Conservation (phyloP, 1,284 basidiomycete genomes). For the Fomes fomentarius region DNA sequence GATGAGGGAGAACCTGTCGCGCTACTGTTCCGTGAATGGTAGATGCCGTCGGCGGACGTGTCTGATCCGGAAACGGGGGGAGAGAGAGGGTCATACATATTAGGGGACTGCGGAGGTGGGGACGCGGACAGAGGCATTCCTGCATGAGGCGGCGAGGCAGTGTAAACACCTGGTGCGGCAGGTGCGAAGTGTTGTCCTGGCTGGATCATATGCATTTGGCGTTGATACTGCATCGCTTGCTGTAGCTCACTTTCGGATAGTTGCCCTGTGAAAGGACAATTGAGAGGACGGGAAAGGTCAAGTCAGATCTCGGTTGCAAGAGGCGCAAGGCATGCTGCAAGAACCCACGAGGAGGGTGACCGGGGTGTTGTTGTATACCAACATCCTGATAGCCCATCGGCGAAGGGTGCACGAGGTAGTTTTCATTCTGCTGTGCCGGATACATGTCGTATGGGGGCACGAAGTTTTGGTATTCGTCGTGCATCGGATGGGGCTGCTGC, state of each 20-base stretch:
- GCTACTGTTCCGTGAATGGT: conserved; percentile 76
- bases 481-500: conserved; percentile 37
- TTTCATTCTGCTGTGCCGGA: conserved; percentile 42
- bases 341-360: conserved; percentile 58
- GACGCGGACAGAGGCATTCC: conserved; percentile 52
- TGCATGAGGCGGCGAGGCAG: conserved; percentile 53
- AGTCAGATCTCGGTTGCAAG: conserved; percentile 34
- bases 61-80: conserved; percentile 85
- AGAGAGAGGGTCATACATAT: conserved; percentile 79
- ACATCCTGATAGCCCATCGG: conserved; percentile 42
- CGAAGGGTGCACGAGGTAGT: conserved; percentile 46
- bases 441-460: conserved; percentile 40
- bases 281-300: conserved; percentile 40
- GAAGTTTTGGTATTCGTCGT: conserved; percentile 46
- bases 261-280: conserved; percentile 45
- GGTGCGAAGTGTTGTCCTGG: conserved; percentile 35
- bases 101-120: conserved; percentile 75
- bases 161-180: conserved; percentile 45
- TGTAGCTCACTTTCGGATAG: conserved; percentile 54
- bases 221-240: conserved; percentile 37
- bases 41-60: conserved; percentile 77
- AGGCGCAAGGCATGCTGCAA: conserved; percentile 38
- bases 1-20: conserved; percentile 75
- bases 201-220: conserved; percentile 33
- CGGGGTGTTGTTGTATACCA: conserved; percentile 42